Evolutionary conservation across 2,329 filamentous ascomycete genomes (phyloP).

Genomic region (Acarospora socialis): DNA sequence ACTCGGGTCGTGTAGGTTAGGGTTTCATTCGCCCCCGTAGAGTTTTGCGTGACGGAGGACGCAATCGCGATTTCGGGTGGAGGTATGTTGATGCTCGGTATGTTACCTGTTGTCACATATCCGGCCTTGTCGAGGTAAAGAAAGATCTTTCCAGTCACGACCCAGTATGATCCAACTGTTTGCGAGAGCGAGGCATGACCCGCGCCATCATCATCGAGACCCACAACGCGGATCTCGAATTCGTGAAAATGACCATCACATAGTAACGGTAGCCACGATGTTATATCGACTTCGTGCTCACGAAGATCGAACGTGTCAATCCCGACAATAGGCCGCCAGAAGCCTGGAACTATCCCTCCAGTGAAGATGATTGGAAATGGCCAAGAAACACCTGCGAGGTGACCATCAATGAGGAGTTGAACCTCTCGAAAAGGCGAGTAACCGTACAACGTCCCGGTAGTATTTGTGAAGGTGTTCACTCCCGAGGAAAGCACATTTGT

Average conservation of each 20-base stretch:
- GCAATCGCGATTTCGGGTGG: constrained; percentile 37
- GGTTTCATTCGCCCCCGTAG: constrained; percentile 43
- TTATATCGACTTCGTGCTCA: constrained; percentile 72
- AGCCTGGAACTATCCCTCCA: constrained; percentile 59
- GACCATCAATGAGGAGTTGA: constrained; percentile 59
- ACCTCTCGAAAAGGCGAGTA: constrained; percentile 65
- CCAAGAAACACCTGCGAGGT: constrained; percentile 61
- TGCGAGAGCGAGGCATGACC: constrained; percentile 36
- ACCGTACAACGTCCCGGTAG: constrained; percentile 46
- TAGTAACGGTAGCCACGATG: constrained; percentile 57
- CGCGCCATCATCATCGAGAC: constrained; percentile 43
- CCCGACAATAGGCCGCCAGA: constrained; percentile 67
- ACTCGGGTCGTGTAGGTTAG: constrained; percentile 46
- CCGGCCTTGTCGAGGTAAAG: constrained; percentile 49
- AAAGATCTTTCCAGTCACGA: constrained; percentile 66
- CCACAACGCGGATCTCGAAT: constrained; percentile 54
- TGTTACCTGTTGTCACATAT: constrained; percentile 4
- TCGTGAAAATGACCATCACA: constrained; percentile 50
- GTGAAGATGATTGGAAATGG: constrained; percentile 75
- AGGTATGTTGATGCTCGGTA: constrained; percentile 22
- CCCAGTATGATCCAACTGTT: constrained; percentile 53
- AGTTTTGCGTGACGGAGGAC: constrained; percentile 31
- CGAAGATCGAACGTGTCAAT: constrained; percentile 65
- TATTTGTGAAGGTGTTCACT: constrained; percentile 42
- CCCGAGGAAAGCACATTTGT: constrained; percentile 55